Conservation (phyloP, 2,329 filamentous ascomycete genomes). For the Ophiostoma tasmaniense region DNA sequence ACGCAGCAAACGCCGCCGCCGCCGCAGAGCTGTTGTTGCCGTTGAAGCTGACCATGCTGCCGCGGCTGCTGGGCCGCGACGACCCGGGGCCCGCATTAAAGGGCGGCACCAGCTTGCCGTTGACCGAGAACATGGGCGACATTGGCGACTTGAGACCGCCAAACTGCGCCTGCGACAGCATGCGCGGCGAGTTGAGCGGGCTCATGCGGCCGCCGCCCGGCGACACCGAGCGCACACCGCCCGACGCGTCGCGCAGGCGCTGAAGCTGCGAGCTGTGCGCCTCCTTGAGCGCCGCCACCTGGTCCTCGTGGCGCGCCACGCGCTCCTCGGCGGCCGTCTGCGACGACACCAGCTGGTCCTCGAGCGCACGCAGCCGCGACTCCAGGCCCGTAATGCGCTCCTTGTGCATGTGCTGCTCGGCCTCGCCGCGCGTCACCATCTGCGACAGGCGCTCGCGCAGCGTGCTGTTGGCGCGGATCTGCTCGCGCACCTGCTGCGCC, state of each 20-base stretch:
- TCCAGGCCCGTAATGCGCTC: slow-evolving; percentile 79
- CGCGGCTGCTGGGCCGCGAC: slow-evolving; percentile 26
- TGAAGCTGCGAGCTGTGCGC: slow-evolving; percentile 68
- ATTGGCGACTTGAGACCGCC: slow-evolving; percentile 23
- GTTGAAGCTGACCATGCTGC: slow-evolving; percentile 31
- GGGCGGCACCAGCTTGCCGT: slow-evolving; percentile 23
- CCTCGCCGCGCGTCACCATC: slow-evolving; percentile 75
- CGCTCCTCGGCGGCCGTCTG: slow-evolving; percentile 82
- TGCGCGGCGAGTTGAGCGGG: slow-evolving; percentile 36
- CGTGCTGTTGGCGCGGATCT: slow-evolving; percentile 67
- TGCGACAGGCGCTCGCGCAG: slow-evolving; percentile 69
- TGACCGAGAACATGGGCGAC: slow-evolving; percentile 50
- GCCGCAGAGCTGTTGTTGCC: slow-evolving; percentile 32
- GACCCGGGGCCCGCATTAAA: neutral
- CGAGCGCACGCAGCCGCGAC: slow-evolving; percentile 66
- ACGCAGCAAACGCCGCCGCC: neutral
- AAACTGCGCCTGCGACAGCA: slow-evolving; percentile 25
- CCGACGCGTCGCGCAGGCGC: slow-evolving; percentile 51
- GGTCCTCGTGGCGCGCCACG: slow-evolving; percentile 76
- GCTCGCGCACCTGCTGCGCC: slow-evolving; percentile 67
- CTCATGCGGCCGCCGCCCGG: slow-evolving; percentile 4
- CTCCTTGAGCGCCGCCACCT: slow-evolving; percentile 66
- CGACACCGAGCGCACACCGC: slow-evolving; percentile 18
- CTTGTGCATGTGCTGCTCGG: slow-evolving; percentile 71
- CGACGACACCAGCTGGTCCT: slow-evolving; percentile 73